Conservation (phyloP, 2,329 filamentous ascomycete species). For the Zymoseptoria ardabiliae region DNA sequence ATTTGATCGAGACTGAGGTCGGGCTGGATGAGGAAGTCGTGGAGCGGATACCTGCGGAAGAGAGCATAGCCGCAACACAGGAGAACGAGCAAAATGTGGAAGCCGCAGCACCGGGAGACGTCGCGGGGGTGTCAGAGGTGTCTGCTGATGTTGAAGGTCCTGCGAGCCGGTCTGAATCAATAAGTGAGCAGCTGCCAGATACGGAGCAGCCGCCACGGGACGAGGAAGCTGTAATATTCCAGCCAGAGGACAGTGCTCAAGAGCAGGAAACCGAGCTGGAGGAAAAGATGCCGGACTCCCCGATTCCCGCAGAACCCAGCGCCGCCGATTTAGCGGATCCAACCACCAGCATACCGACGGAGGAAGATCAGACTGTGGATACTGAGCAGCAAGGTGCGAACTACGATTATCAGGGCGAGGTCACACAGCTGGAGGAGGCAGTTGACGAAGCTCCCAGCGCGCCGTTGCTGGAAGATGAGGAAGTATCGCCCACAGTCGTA, state of each 20-base stretch:
- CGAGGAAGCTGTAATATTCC: constrained; percentile 20
- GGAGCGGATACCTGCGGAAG: background rate
- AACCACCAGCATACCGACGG: background rate
- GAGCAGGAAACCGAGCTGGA: constrained; percentile 21
- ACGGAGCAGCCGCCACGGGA: constrained; percentile 7
- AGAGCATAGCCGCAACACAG: constrained; percentile 13
- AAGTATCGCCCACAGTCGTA: constrained; percentile 24
- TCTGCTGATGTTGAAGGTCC: constrained; percentile 10
- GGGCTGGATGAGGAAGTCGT: background rate
- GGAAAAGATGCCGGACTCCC: constrained; percentile 10
- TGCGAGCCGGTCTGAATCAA: constrained; percentile 6
- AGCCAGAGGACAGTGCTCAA: constrained; percentile 14
- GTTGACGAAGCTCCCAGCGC: constrained; percentile 36
- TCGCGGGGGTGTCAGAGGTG: constrained; percentile 7
- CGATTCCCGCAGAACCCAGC: background rate
- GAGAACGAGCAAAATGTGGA: constrained; percentile 5
- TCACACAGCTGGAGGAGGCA: constrained; percentile 39
- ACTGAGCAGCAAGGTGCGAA: constrained; percentile 2
- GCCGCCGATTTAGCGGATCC: background rate
- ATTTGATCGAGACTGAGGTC: background rate
- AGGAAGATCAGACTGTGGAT: background rate
- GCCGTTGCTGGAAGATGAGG: constrained; percentile 36
- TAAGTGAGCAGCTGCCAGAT: background rate
- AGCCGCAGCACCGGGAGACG: constrained; percentile 4
- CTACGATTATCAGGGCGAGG: constrained; percentile 44